Conservation (phyloP, 2,329 filamentous ascomycete genomes). For the Calcarisporium arbuscula region DNA sequence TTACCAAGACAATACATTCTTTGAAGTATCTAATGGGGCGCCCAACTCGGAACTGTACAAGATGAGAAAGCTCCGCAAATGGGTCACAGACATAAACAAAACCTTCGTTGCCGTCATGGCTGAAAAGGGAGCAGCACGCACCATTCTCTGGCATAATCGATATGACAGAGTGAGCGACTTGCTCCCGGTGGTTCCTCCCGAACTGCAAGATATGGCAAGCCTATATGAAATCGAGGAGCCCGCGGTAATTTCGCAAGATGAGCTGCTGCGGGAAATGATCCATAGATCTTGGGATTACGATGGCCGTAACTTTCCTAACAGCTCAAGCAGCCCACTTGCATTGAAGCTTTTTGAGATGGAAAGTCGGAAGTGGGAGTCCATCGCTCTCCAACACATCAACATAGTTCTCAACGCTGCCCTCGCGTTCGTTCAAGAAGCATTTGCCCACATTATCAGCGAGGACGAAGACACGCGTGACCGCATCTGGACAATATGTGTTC, state of each 20-base stretch:
- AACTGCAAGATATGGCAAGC: not conserved
- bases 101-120: conserved; percentile 1
- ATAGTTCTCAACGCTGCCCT: conserved; percentile 21
- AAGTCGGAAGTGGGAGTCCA: conserved; percentile 29
- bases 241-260: not conserved
- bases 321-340: conserved; percentile 27
- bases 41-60: conserved; percentile 14
- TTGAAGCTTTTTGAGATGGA: conserved; percentile 34
- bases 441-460: conserved; percentile 24
- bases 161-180: not conserved
- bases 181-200: not conserved
- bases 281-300: not conserved
- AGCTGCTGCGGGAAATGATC: not conserved
- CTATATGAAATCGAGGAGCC: conserved; percentile 1
- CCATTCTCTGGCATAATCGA: not conserved
- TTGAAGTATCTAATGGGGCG: conserved; percentile 12
- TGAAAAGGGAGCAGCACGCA: not conserved
- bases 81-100: not conserved
- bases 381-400: conserved; percentile 29
- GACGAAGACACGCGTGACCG: conserved; percentile 4
- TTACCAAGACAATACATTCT: conserved; percentile 1
- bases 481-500: conserved; percentile 1
- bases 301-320: conserved; percentile 29
- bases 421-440: conserved; percentile 29
- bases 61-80: conserved; percentile 1